These are phyloP conservation scores for Colletotrichum caudatum DNA, from an alignment of 2,329 filamentous ascomycete genomes.

Conservation along the genomic window DNA sequence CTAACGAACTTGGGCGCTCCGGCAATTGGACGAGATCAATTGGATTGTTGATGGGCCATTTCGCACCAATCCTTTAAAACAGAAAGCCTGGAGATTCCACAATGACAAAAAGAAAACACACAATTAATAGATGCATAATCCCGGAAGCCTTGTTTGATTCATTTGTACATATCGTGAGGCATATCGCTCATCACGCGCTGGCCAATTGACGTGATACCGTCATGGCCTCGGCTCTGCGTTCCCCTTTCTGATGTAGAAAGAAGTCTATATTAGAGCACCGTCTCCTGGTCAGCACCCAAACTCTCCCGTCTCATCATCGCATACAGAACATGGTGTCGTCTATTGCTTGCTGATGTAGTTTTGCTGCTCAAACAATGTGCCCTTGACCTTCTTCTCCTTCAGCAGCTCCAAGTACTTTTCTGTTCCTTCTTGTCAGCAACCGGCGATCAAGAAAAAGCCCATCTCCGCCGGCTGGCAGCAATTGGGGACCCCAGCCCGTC, in stretches of 20 bases:
- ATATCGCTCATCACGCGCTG: conserved; percentile 36
- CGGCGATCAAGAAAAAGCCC: conserved; percentile 1
- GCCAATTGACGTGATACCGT: conserved; percentile 31
- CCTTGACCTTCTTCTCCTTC: conserved; percentile 81
- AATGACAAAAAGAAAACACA: background rate
- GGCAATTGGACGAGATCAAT: background rate
- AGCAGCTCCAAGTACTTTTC: conserved; percentile 84
- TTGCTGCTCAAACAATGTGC: conserved; percentile 83
- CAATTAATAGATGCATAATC: conserved; percentile 36
- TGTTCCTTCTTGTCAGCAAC: conserved; percentile 51
- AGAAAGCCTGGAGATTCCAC: background rate
- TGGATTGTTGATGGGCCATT: background rate
- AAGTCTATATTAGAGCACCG: conserved; percentile 26
- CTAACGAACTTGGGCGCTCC: background rate
- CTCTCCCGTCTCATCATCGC: conserved; percentile 20
- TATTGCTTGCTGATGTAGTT: conserved; percentile 73
- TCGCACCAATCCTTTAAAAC: rapidly evolving
- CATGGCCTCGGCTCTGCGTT: conserved; percentile 27
- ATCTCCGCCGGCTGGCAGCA: background rate
- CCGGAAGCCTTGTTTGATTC: conserved; percentile 37
- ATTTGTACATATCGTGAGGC: conserved; percentile 40
- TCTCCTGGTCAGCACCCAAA: conserved; percentile 4
- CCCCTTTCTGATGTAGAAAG: conserved; percentile 18
- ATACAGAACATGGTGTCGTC: conserved; percentile 36
- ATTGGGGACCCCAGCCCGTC: background rate